Evolutionary conservation across 305 asterid species (phyloP).

Genomic region (Galium porrigens): DNA sequence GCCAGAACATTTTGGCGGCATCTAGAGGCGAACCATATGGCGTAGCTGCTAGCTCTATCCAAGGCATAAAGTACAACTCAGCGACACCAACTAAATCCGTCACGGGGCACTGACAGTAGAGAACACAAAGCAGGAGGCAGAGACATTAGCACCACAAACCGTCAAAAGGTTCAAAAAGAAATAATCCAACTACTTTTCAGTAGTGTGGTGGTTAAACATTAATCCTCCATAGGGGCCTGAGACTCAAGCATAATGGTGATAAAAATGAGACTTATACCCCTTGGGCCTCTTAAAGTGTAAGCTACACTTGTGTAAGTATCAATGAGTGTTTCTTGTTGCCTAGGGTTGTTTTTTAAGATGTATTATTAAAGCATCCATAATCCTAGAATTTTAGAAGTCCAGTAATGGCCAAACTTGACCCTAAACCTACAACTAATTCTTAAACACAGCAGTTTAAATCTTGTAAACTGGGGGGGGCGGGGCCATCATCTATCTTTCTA

Average conservation of each 20-base stretch:
- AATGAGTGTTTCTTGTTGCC: neutral
- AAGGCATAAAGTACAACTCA: constrained; percentile 57
- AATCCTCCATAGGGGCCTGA: too few species aligned
- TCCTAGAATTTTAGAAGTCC: neutral
- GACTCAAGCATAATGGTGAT: neutral
- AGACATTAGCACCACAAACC: neutral
- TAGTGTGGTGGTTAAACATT: too few species aligned
- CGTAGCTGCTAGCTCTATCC: constrained; percentile 89
- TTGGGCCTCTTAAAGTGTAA: too few species aligned
- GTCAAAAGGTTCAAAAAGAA: neutral
- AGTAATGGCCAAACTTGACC: neutral
- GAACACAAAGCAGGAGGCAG: constrained; percentile 6
- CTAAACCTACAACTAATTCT: neutral
- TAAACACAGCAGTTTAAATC: too few species aligned
- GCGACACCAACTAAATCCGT: constrained; percentile 72
- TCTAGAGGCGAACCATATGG: constrained; percentile 84
- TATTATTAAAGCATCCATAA: neutral
- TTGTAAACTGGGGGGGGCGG: too few species aligned
- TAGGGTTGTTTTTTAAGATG: neutral
- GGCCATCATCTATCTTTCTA: neutral
- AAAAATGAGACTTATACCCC: neutral
- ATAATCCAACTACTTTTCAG: neutral
- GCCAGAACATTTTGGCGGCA: constrained; percentile 89
- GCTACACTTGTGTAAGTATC: neutral
- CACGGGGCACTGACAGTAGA: constrained; percentile 49